Conservation (phyloP, 257 asterid species). For the Echites panduratus region DNA sequence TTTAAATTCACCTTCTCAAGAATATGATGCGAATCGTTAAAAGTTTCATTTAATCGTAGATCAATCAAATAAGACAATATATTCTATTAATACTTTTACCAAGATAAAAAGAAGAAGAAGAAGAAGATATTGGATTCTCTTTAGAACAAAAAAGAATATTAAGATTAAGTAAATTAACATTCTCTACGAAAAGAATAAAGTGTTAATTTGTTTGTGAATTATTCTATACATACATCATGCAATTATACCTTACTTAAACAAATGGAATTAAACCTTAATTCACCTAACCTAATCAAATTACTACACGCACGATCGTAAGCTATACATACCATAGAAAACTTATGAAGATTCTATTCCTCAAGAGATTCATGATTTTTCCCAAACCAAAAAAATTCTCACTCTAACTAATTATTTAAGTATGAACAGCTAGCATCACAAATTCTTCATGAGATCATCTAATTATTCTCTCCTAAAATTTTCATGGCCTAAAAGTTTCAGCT, state of each 20-base stretch:
- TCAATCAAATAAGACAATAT: too few relatives aligned
- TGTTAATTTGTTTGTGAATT: neutral
- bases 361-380: neutral
- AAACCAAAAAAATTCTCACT: neutral
- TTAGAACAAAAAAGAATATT: neutral
- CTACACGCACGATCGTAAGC: neutral
- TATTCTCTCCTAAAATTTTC: neutral
- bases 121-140: neutral
- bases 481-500: neutral
- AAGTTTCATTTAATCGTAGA: too few relatives aligned
- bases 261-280: neutral
- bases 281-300: neutral
- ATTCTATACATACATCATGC: neutral
- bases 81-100: too few relatives aligned
- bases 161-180: neutral
- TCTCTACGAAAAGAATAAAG: neutral
- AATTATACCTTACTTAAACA: slow-evolving; percentile 2
- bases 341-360: neutral
- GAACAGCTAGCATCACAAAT: neutral
- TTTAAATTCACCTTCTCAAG: too few relatives aligned
- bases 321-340: neutral
- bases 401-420: neutral
- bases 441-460: neutral
- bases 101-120: too few relatives aligned
- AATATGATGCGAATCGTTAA: too few relatives aligned